Evolutionary conservation across 805 yeast species (phyloP).

Genomic region (Myxozyma neotropica): DNA sequence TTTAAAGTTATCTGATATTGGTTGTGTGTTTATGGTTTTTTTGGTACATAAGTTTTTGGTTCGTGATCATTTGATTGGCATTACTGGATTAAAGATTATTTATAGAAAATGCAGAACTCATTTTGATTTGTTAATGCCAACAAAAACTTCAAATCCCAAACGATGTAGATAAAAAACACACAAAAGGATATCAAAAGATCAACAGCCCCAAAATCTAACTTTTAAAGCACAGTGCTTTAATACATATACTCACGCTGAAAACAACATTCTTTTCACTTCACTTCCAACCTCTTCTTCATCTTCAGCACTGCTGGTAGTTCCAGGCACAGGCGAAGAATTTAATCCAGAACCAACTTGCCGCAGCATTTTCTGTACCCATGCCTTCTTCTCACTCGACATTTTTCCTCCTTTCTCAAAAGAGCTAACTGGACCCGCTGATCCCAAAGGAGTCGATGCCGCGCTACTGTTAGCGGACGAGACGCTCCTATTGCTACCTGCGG

Average conservation of each 20-base stretch:
- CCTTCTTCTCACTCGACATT: constrained; percentile 25
- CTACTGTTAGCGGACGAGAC: background rate
- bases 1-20: background rate
- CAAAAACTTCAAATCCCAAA: too few species aligned
- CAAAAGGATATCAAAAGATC: too few species aligned
- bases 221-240: background rate
- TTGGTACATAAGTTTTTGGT: too few species aligned
- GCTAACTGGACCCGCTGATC: constrained; percentile 20
- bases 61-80: too few species aligned
- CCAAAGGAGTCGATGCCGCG: constrained; percentile 9
- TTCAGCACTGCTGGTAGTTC: background rate
- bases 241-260: background rate
- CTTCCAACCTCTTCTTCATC: constrained; percentile 2
- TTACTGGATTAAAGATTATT: too few species aligned
- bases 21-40: too few species aligned
- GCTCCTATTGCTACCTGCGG: background rate
- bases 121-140: too few species aligned
- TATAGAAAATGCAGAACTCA: too few species aligned
- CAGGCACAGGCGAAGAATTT: background rate
- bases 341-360: constrained; percentile 15
- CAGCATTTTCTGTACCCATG: constrained; percentile 29
- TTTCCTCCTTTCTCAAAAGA: constrained; percentile 11
- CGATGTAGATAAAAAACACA: too few species aligned
- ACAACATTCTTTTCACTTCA: constrained; percentile 7
- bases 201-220: too few species aligned